A percentile compares a stretch with the other conserved stretches of the same genome.
phyloP scores from a whole-genome alignment of 2,329 filamentous ascomycete genomes.

The Sarocladium strictum region DNA sequence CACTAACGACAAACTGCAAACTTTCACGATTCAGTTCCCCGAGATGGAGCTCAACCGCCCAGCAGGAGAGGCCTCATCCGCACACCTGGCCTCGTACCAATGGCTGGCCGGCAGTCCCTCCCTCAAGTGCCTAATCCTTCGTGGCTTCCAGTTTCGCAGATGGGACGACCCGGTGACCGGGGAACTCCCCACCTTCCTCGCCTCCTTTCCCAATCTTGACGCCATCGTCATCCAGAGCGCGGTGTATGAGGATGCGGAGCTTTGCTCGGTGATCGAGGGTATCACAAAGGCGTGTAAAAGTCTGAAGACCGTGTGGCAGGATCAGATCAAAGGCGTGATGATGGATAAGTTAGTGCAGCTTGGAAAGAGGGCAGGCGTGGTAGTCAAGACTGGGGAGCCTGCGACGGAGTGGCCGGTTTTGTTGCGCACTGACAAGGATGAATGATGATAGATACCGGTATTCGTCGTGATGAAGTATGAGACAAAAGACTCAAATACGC shows the following conservation, averaged over 20 bases:
- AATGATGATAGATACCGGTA: too few relatives aligned
- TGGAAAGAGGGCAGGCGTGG: slow-evolving; percentile 19
- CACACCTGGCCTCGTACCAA: slow-evolving; percentile 23
- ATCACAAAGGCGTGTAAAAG: slow-evolving; percentile 23
- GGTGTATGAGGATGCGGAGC: slow-evolving; percentile 22
- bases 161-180: background rate
- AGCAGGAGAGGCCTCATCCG: slow-evolving; percentile 19
- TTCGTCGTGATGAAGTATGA: too few relatives aligned
- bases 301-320: slow-evolving; percentile 27
- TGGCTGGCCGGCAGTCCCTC: slow-evolving; percentile 30
- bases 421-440: slow-evolving; percentile 7
- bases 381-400: slow-evolving; percentile 24
- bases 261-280: slow-evolving; percentile 22
- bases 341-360: slow-evolving; percentile 24
- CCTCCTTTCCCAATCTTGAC: slow-evolving; percentile 30
- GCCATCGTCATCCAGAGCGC: slow-evolving; percentile 24
- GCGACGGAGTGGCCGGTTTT: slow-evolving; percentile 25
- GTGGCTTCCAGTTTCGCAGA: slow-evolving; percentile 25
- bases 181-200: slow-evolving; percentile 28
- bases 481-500: too few relatives aligned
- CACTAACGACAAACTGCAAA: slow-evolving; percentile 21
- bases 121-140: slow-evolving; percentile 28
- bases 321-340: slow-evolving; percentile 21
- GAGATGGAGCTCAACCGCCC: slow-evolving; percentile 17
- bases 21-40: slow-evolving; percentile 31